phyloP scores from a whole-genome alignment of 352 stramenopile species.

The Pythium volutum region DNA sequence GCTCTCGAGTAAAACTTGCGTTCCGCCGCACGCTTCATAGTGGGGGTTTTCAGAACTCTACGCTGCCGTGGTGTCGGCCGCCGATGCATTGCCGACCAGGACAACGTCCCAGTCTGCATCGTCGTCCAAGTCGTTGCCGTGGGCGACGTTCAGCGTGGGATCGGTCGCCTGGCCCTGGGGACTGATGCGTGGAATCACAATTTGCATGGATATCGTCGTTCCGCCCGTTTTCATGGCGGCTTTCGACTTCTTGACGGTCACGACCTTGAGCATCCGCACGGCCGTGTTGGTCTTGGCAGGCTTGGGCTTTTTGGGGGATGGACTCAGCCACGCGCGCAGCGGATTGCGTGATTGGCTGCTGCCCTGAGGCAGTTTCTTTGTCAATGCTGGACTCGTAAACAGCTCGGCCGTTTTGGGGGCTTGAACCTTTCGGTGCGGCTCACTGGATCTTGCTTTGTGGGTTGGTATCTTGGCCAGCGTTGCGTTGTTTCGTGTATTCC shows the following conservation, averaged over 20 bases:
- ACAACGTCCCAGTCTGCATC: conserved; percentile 13
- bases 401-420: no score
- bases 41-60: no score
- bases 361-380: not conserved
- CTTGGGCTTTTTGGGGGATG: not conserved
- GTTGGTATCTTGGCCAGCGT: no score
- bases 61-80: no score
- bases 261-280: not conserved
- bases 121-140: conserved; percentile 6
- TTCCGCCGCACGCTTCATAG: no score
- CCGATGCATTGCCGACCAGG: conserved; percentile 5
- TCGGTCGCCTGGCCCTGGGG: not conserved
- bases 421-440: no score
- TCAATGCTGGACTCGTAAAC: not conserved
- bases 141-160: no score
- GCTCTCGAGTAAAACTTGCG: no score
- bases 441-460: no score
- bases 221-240: no score
- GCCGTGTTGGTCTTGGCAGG: not conserved
- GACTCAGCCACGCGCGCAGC: not conserved
- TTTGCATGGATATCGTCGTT: not conserved
- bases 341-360: not conserved
- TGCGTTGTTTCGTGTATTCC: no score
- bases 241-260: conserved; percentile 2
- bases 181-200: not conserved